Percentiles rank a stretch among this genome's conserved stretches.
Conservation (phyloP, 495 filamentous ascomycete genomes). For the Aspergillus carlsbadensis region DNA sequence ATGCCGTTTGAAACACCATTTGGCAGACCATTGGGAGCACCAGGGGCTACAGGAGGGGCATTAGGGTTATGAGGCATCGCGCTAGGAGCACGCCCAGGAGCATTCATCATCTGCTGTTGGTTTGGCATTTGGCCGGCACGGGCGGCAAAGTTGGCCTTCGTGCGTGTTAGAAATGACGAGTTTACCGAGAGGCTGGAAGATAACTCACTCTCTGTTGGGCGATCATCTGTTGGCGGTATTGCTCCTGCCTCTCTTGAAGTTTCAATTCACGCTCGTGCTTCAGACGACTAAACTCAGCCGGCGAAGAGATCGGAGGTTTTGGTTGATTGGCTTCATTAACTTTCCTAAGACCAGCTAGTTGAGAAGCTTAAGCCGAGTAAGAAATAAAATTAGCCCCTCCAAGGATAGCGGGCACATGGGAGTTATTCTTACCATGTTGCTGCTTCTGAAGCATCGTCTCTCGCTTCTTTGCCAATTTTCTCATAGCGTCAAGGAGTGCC, state of each 20-base stretch:
- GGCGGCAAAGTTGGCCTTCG: constrained; percentile 39
- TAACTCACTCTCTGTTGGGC: constrained; percentile 58
- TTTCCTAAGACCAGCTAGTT: constrained; percentile 68
- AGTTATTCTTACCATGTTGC: constrained; percentile 60
- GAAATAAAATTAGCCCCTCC: constrained; percentile 13
- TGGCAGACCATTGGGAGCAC: constrained; percentile 36
- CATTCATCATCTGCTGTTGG: constrained; percentile 44
- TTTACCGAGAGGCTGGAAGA: not conserved
- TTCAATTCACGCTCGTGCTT: constrained; percentile 83
- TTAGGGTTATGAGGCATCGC: constrained; percentile 40
- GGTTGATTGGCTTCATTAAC: constrained; percentile 66
- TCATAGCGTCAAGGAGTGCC: constrained; percentile 87
- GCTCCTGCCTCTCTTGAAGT: constrained; percentile 68
- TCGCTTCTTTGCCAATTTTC: constrained; percentile 90
- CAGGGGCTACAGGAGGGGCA: constrained; percentile 29
- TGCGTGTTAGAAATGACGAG: constrained; percentile 15
- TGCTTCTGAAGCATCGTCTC: constrained; percentile 84
- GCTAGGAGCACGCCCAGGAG: constrained; percentile 35
- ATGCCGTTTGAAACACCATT: constrained; percentile 41
- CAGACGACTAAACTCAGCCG: constrained; percentile 83
- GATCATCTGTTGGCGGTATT: constrained; percentile 63
- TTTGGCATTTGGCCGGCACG: constrained; percentile 44
- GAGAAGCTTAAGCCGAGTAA: constrained; percentile 44
- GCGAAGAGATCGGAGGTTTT: constrained; percentile 62
- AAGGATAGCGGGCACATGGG: not conserved